Percentiles rank a stretch among this genome's conserved stretches.
Conservation (phyloP, 106 monocot species). For the Dactylorhiza incarnata region DNA sequence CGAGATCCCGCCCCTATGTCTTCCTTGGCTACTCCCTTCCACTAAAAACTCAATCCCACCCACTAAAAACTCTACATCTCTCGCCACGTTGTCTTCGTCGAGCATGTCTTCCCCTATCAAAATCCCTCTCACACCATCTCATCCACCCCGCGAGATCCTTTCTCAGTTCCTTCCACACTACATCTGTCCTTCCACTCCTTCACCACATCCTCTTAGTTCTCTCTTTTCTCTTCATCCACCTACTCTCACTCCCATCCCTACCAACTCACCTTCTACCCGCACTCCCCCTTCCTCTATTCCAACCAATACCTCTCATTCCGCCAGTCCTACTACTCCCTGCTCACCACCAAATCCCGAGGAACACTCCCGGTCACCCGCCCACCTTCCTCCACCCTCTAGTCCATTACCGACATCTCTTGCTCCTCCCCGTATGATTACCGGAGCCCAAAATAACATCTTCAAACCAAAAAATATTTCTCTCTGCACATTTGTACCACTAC, state of each 20-base stretch:
- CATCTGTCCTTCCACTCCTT: no score
- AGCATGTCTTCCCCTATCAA: no score
- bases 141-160: no score
- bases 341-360: background rate
- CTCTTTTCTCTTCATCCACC: no score
- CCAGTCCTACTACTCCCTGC: background rate
- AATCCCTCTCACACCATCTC: no score
- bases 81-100: no score
- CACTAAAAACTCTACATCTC: no score
- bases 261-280: background rate
- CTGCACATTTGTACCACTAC: background rate
- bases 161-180: no score
- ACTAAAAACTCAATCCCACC: no score
- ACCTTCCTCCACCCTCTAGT: background rate
- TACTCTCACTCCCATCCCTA: no score
- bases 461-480: background rate
- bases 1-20: background rate
- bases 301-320: no score
- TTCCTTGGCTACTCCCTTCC: background rate
- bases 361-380: background rate
- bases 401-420: background rate
- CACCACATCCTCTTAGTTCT: no score
- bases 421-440: background rate
- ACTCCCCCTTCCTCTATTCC: background rate
- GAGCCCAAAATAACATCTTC: background rate